Conservation (phyloP, 2,329 filamentous ascomycete genomes). For the Dothistroma pini region DNA sequence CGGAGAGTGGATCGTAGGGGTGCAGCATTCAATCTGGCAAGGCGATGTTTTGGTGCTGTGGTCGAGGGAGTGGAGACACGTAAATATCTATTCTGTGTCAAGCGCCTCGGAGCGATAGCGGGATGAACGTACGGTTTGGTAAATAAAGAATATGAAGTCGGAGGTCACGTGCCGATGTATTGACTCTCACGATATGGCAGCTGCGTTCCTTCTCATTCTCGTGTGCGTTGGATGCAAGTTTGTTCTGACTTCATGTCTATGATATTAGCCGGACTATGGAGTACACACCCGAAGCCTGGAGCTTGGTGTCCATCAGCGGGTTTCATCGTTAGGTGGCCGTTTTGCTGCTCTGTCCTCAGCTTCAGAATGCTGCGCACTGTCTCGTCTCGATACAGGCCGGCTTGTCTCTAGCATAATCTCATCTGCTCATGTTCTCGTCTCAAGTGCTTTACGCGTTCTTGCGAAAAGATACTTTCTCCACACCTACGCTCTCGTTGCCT, state of each 20-base stretch:
- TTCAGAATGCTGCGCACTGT: neutral
- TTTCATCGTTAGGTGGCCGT: neutral
- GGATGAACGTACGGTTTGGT: neutral
- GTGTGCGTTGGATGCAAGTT: neutral
- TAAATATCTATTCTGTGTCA: neutral
- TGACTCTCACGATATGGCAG: neutral
- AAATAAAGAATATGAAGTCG: neutral
- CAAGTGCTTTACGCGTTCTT: constrained; percentile 38
- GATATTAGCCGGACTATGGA: neutral
- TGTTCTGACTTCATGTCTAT: neutral
- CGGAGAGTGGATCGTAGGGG: neutral
- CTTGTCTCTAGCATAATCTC: constrained; percentile 14
- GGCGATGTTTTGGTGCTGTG: too few relatives aligned
- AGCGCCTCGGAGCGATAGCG: neutral
- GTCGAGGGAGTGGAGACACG: neutral
- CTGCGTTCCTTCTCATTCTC: neutral
- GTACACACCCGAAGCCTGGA: neutral
- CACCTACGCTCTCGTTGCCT: constrained; percentile 51
- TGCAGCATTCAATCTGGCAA: neutral
- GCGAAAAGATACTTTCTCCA: constrained; percentile 55
- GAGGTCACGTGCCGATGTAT: neutral
- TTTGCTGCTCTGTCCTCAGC: neutral
- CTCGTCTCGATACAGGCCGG: neutral
- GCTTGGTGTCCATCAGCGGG: neutral
- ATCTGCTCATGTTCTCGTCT: constrained; percentile 13